A percentile compares a stretch with the other conserved stretches of the same genome.
Evolutionary conservation across 495 filamentous ascomycete genomes (phyloP).

Genomic region (Wilcoxina mikolae): DNA sequence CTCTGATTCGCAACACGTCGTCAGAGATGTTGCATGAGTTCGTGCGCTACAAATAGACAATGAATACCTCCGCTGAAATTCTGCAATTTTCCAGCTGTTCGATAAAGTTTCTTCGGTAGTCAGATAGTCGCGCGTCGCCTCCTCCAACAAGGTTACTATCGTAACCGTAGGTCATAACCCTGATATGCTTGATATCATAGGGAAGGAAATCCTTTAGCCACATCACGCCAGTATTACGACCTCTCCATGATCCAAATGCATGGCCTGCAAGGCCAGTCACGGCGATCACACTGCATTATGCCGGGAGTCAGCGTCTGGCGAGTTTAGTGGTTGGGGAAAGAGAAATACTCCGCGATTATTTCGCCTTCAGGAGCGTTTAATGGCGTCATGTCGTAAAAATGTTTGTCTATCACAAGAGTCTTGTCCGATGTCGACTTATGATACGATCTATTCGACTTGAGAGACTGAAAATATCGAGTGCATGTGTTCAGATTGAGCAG

Average conservation of each 20-base stretch:
- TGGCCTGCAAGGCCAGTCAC: conserved; percentile 25
- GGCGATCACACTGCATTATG: conserved; percentile 25
- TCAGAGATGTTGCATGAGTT: no score
- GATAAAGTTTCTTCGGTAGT: conserved; percentile 25
- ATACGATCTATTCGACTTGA: neutral
- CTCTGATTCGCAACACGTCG: conserved; percentile 7
- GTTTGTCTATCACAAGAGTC: neutral
- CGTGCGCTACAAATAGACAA: neutral
- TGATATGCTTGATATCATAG: conserved; percentile 17
- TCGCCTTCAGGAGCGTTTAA: conserved; percentile 2
- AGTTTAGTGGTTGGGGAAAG: neutral
- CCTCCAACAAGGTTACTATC: conserved; percentile 16
- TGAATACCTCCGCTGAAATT: conserved; percentile 12
- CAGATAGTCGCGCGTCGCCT: conserved; percentile 10
- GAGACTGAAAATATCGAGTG: neutral
- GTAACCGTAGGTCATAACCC: conserved; percentile 30
- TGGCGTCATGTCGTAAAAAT: conserved; percentile 9
- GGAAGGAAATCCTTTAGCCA: conserved; percentile 31
- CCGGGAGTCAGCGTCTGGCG: neutral
- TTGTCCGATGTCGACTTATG: neutral
- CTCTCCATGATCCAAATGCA: conserved; percentile 29
- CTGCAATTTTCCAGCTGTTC: conserved; percentile 19
- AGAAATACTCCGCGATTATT: conserved; percentile 5
- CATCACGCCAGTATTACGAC: conserved; percentile 18
- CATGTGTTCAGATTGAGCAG: conserved; percentile 2